Evolutionary conservation across 1,139 yeast species (phyloP), one percentile per base, ranked within the genome.

Genomic region (Yamadazyma kanchanaburiensis): DNA sequence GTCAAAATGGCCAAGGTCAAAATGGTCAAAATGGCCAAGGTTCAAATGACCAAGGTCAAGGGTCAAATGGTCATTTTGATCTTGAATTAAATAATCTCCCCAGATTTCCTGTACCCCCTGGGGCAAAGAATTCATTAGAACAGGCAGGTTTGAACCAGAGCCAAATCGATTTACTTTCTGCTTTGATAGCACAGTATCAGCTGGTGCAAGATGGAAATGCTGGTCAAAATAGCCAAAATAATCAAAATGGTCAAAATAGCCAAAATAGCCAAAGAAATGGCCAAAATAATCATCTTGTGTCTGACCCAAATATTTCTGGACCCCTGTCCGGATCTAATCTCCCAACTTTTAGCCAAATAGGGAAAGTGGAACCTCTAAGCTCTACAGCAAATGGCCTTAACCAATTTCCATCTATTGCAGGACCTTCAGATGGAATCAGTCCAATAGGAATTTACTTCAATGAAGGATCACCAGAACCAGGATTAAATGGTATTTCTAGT

Each of bases 181-280:
- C 86, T 1, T 60, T 82, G 32, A 76, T 81, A 23, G 89, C 88
- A 0, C 83, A 78, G 44, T 83, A 81, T 50, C 83, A 79, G 49
- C 49, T 57, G 38, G 37, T 43, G 4, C 47, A 42, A 21, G 24
- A 21, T 15, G 24, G 20, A 7, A 12, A 14, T 20, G 15, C 13
- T 8, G 14, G 14, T 12, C 4, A 6, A 15, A 10, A 12, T 12
- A 11, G 12, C 12, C 15, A 12, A 6, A 19, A 13, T 12, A 7
- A n/a, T 15, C 10, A 18, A 7, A 11, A 9, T n/a, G 8, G 25
- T 8, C 25, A 22, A 6, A 9, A 6, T 10, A 9, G 13, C 15
- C 6, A 7, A 6, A 6, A 9, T 6, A 9, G 15, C 13, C 25
- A 22, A n/a, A n/a, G 14, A 5, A 14, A 22, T 15, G 12, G 7